Conservation (phyloP, 805 yeast species). For the Candida xyloterini region DNA sequence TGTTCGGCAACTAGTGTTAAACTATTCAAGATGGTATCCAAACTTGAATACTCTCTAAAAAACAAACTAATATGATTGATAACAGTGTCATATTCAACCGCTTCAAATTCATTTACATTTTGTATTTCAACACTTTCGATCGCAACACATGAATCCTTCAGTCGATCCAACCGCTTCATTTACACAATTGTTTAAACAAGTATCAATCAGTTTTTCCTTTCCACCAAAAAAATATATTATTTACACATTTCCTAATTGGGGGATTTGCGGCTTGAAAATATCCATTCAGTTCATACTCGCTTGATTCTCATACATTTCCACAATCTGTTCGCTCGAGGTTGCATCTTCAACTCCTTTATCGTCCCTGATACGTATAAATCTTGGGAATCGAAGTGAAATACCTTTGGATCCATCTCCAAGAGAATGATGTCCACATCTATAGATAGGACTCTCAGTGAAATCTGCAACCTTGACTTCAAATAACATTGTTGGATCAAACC, state of each 20-base stretch:
- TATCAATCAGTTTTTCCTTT: slow-evolving; percentile 9
- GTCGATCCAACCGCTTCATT: slow-evolving; percentile 8
- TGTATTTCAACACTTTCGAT: not conserved
- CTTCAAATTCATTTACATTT: not conserved
- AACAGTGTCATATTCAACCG: not conserved
- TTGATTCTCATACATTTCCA: slow-evolving; percentile 80
- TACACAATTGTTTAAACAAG: not conserved
- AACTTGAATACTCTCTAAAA: not conserved
- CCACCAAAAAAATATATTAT: not conserved
- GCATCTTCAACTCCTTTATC: slow-evolving; percentile 87
- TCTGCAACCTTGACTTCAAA: slow-evolving; percentile 94
- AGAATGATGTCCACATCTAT: slow-evolving; percentile 74
- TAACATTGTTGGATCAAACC: slow-evolving; percentile 84
- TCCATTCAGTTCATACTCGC: slow-evolving; percentile 18
- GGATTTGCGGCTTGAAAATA: slow-evolving; percentile 7
- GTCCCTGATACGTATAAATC: slow-evolving; percentile 79
- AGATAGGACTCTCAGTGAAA: slow-evolving; percentile 80
- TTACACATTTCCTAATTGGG: slow-evolving; percentile 8
- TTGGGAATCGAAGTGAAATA: slow-evolving; percentile 81
- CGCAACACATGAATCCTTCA: slow-evolving; percentile 2
- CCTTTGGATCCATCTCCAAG: slow-evolving; percentile 62
- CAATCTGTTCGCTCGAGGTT: slow-evolving; percentile 77
- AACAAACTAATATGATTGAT: not conserved
- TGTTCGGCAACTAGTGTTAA: slow-evolving; percentile 1
- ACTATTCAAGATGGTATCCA: slow-evolving; percentile 3